phyloP scores from a whole-genome alignment of 176 grass and related monocot species.

The Thalia dealbata region DNA sequence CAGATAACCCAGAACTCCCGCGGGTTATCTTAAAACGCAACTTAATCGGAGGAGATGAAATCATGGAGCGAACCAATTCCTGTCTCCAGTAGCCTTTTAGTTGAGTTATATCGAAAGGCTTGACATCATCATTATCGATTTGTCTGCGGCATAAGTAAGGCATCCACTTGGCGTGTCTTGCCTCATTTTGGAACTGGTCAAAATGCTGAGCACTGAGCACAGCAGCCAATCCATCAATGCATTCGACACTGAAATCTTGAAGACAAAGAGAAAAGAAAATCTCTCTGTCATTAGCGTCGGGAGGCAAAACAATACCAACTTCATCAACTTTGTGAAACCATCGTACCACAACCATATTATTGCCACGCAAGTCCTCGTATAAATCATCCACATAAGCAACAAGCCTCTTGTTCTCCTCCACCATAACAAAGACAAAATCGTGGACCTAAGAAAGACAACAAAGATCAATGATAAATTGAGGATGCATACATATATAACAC shows the following conservation, averaged over 20 bases:
- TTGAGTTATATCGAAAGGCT: conserved; percentile 69
- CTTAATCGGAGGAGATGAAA: conserved; percentile 58
- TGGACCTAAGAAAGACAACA: conserved; percentile 44
- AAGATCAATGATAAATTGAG: conserved; percentile 13
- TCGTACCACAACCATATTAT: conserved; percentile 62
- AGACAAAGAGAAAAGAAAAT: conserved; percentile 76
- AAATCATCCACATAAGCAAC: conserved; percentile 92
- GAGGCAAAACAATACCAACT: conserved; percentile 48
- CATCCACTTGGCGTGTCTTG: conserved; percentile 27
- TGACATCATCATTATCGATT: conserved; percentile 58
- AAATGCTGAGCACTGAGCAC: conserved; percentile 73
- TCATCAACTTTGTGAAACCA: conserved; percentile 93
- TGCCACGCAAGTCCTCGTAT: conserved; percentile 59
- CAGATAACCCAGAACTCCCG: conserved; percentile 27
- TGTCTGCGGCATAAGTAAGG: conserved; percentile 59
- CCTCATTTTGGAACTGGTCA: conserved; percentile 46
- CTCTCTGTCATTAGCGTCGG: conserved; percentile 46
- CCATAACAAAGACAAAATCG: conserved; percentile 77
- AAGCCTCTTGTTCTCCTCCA: conserved; percentile 70
- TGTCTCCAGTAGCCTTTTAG: conserved; percentile 91
- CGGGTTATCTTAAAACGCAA: conserved; percentile 61
- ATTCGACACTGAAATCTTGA: conserved; percentile 91
- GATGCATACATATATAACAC: neutral
- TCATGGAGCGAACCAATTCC: conserved; percentile 61
- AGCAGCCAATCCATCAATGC: conserved; percentile 84